phyloP scores from a whole-genome alignment of 2,329 filamentous ascomycete genomes.

The Cercospora beticola region DNA sequence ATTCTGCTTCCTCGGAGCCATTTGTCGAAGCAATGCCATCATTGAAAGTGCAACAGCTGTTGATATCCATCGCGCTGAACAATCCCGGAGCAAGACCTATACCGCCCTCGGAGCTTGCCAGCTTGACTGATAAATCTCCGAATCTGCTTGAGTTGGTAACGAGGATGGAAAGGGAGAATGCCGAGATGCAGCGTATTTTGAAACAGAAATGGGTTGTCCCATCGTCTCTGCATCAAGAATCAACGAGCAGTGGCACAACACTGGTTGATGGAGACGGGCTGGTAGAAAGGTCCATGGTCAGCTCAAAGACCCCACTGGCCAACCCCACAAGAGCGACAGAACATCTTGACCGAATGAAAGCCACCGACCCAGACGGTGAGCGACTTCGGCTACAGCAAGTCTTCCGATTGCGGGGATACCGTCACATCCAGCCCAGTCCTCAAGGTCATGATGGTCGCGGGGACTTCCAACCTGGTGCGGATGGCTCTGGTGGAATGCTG shows the following conservation, averaged over 20 bases:
- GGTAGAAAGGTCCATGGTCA: background rate
- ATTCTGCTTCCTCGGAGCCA: background rate
- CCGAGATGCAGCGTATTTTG: background rate
- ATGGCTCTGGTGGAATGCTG: background rate
- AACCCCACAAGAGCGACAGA: background rate
- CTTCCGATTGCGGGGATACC: background rate
- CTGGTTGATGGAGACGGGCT: background rate
- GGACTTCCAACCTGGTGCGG: background rate
- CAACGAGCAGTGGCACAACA: background rate
- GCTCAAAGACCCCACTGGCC: background rate
- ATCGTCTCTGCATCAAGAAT: background rate
- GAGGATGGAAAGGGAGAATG: background rate
- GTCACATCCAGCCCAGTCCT: background rate
- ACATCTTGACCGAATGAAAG: constrained; percentile 6
- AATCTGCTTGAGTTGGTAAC: background rate
- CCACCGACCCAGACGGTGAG: background rate
- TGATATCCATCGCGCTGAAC: background rate
- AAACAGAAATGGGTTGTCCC: background rate
- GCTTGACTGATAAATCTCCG: background rate
- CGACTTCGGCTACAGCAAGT: background rate
- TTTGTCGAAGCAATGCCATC: background rate
- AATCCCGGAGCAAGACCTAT: constrained; percentile 7
- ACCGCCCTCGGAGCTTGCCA: constrained; percentile 4
- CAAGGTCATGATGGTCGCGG: background rate
- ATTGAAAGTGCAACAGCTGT: background rate